Base-by-base conservation (phyloP, 257 asterid genomes). In the Gentiana straminea region DNA sequence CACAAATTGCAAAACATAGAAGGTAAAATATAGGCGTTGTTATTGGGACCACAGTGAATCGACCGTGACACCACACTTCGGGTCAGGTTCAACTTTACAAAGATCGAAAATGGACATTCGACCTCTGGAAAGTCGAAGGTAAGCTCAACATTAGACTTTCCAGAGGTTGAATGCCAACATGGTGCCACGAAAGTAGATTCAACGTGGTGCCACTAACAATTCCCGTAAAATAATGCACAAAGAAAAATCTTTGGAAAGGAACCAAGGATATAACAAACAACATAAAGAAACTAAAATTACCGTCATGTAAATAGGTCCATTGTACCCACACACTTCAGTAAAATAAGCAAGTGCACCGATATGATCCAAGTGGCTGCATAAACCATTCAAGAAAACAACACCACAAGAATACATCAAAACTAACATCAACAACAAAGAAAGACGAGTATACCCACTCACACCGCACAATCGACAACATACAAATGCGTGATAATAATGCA, bases 291-390 rank as follows among this genome's bases (percentile, higher is more conserved):
- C 4, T 15, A 56, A 55, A 58, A 46, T 58, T 81, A 89, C 97
- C 83, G 98, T 91, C 98, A 91, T 91, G 83, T 82, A 91, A 76
- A 91, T 79, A 68, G 98, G 98, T 52, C 98, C 96, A 63, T 61
- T 70, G 59, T 91, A 91, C 57, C 98, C 98, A 65, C 95, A 84
- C 64, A 84, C 92, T 87, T 91, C 83, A 49, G 96, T 91, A 61
- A 91, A 91, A 73, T 84, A 91, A 2, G 98, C 95, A 46, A 91
- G 89, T 52, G 96, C 98, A 56, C 98, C 98, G 62, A 91, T 81
- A 73, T 91, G 98, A 69, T 91, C 98, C 88, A 79, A 71, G 76
- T 91, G 98, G 69, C 81, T 76, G 70, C 67, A 71, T 7, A 56
- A 33, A 57, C 13, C 49, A 45, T 13, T 57, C 37, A 5, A 9